Evolutionary conservation across 768 basidiomycete genomes (phyloP), one percentile per base, ranked within the genome.

Genomic region (Suillus subaureus): DNA sequence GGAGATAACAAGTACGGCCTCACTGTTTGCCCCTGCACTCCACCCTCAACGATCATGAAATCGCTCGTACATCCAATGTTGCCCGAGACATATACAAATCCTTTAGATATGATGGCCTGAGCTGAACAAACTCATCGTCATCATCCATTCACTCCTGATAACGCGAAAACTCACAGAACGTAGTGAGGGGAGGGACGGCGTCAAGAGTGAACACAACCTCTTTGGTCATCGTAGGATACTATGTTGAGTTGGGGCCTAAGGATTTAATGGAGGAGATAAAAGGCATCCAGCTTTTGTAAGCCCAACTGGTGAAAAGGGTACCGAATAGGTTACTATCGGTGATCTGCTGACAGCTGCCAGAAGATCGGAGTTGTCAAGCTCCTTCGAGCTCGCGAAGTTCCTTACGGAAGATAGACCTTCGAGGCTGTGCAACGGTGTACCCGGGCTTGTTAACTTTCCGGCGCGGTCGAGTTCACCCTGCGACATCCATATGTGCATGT

Each of bases 11-110:
- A 3, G 47, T 21, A 35, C 4, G 31, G 31, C 4, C 81, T 52
- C 67, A 83, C 82, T 7, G 75, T 78, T 68, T 83, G 82, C 0
- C 60, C 70, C 51, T 76, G 69, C 21, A 83, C 64, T 3, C 79
- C 81, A 4, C 81, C 81, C 51, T 70, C 70, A 18, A 78, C 70
- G 56, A 83, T 68, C 64, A 69, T 68, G 63, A 69, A 64, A 11
- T 81, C 77, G 1, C 54, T 51, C 45, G 75, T 70, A 60, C 71
- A 75, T 21, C 81, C 81, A 57, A 82, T 74, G 68, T 73, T 80
- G 2, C 81, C 81, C 12, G 81, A 82, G 31, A 79, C 76, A n/a
- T 81, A 82, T 15, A 81, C 72, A 9, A 63, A 73, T 13, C 75
- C 73, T 21, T 69, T 70, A 6, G 79, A 79, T 52, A 79, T 70